Evolutionary conservation across 768 basidiomycete species (phyloP).

Genomic region (Lanmaoa rubissima): DNA sequence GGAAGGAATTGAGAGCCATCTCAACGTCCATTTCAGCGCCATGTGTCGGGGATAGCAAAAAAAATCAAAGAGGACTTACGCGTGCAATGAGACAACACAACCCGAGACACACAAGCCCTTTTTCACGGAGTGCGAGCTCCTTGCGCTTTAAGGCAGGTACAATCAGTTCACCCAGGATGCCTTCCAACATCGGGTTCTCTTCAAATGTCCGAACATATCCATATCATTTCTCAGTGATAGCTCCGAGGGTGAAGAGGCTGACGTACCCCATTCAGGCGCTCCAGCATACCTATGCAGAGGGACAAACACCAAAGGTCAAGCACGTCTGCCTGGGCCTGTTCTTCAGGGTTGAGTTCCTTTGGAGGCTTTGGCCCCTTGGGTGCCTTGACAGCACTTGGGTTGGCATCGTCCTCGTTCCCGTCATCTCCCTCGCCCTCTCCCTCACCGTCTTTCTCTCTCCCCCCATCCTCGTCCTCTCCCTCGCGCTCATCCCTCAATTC

Average conservation of each 20-base stretch:
- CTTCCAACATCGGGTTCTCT: constrained; percentile 69
- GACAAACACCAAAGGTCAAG: constrained; percentile 74
- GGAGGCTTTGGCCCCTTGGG: constrained; percentile 21
- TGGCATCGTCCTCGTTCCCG: constrained; percentile 3
- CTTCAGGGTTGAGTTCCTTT: constrained; percentile 54
- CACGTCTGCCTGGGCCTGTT: constrained; percentile 53
- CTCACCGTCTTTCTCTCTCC: constrained; percentile 38
- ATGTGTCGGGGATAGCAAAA: background rate
- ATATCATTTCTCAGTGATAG: background rate
- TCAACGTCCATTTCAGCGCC: background rate
- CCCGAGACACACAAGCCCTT: constrained; percentile 65
- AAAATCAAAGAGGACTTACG: constrained; percentile 11
- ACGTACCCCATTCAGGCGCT: constrained; percentile 81
- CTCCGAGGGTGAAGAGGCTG: background rate
- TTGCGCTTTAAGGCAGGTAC: constrained; percentile 89
- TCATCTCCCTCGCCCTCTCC: too few relatives aligned
- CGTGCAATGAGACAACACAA: constrained; percentile 75
- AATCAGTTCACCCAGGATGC: constrained; percentile 75
- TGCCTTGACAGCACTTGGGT: constrained; percentile 5
- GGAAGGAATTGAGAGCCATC: constrained; percentile 53
- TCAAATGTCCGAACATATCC: constrained; percentile 52
- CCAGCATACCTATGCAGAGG: constrained; percentile 80
- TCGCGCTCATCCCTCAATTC: too few relatives aligned
- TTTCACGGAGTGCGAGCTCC: constrained; percentile 64
- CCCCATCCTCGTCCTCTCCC: too few relatives aligned